phyloP scores from a whole-genome alignment of 2,329 filamentous ascomycete species.

The Tolypocladium cylindrosporum region DNA sequence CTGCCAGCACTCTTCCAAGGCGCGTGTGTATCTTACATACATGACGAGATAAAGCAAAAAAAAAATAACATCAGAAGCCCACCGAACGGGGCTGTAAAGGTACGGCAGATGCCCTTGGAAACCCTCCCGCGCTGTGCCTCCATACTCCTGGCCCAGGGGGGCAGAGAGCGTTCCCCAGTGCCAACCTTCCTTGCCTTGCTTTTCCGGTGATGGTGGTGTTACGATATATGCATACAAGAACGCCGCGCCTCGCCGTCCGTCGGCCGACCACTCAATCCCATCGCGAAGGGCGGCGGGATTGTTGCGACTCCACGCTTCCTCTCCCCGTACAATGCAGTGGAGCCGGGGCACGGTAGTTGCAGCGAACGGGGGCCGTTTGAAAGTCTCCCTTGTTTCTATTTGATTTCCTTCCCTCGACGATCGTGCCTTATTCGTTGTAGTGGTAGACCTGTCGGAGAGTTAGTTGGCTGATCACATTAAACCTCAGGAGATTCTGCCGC shows the following conservation, averaged over 20 bases:
- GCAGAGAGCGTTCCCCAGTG: neutral
- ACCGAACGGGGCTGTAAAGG: neutral
- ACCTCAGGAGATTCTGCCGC: slow-evolving; percentile 14
- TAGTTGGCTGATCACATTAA: neutral
- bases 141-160: neutral
- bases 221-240: neutral
- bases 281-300: neutral
- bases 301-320: neutral
- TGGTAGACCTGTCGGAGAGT: slow-evolving; percentile 60
- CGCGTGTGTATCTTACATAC: neutral
- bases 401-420: neutral
- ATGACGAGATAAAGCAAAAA: neutral
- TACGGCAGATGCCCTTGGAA: neutral
- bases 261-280: neutral
- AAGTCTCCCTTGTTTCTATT: neutral
- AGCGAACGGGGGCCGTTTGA: neutral
- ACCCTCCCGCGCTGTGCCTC: neutral
- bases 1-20: neutral
- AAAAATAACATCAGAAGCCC: neutral
- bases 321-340: neutral
- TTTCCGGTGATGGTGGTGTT: neutral
- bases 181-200: neutral
- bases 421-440: slow-evolving; percentile 63
- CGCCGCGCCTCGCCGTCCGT: neutral
- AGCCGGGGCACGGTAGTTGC: neutral